Evolutionary conservation across 1,139 yeast genomes (phyloP), one percentile per base, ranked within the genome.

Genomic region (Suhomyces choctaworum): DNA sequence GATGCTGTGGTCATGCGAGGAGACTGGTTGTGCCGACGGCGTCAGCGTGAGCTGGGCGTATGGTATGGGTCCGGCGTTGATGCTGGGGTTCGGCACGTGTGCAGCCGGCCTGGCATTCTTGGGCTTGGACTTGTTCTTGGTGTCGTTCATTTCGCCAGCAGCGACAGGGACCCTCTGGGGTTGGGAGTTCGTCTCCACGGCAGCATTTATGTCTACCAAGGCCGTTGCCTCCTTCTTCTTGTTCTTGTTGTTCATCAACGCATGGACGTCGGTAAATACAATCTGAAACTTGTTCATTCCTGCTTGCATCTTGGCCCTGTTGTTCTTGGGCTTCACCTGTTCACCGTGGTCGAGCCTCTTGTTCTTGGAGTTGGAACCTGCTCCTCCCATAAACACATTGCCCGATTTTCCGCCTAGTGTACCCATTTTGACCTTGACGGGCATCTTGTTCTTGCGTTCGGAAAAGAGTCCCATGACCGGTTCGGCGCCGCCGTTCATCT

Each of bases 231-330:
- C 39, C 27, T 48, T 50, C 41, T 58, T 56, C 54, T 62, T 58
- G 43, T 59, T 54, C 49, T 60, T 58, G 41, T 58, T 57, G 47
- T 66, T 64, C 65, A 66, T 64, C 40, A 70, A 52, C 3, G 74
- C 64, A 44, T 66, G 73, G 27, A 73, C 73, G 48, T 74, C 80
- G 3, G 77, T 65, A 37, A 75, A 66, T 1, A 75, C 75, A 40
- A 75, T 75, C 51, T 75, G 80, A 48, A 75, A 75, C 52, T 71
- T 70, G 47, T 65, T 68, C 67, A 69, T 66, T 7, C 74, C 74
- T 7, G 52, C 66, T 51, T 64, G 70, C 71, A 65, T 66, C 38
- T 62, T 59, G 1, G 66, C 58, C 44, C 56, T 60, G 27, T 47
- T 45, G 23, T 40, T 40, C 31, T 40, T 40, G 1, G 28, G 25